Percentiles rank a stretch among this genome's conserved stretches.
Evolutionary conservation across 306 rosid genomes (phyloP).

Genomic region (Sechiopsis laciniata): DNA sequence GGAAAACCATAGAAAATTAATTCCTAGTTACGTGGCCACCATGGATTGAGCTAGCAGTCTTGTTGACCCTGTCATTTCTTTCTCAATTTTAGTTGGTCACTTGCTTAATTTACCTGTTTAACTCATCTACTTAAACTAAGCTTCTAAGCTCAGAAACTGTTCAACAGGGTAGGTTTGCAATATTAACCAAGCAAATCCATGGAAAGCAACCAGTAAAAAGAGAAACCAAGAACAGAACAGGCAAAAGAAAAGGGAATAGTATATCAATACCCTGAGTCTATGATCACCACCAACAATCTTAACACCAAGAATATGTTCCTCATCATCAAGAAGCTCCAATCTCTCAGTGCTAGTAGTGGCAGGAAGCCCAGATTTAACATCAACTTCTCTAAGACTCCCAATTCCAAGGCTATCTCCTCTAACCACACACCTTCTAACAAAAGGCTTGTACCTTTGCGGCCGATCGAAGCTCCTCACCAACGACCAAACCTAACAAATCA

Average conservation of each 20-base stretch:
- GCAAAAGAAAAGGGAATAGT: not conserved
- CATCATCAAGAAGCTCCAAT: slow-evolving; percentile 64
- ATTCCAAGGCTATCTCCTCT: slow-evolving; percentile 52
- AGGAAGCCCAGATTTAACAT: slow-evolving; percentile 77
- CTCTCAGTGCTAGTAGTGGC: slow-evolving; percentile 76
- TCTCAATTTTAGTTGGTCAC: no score
- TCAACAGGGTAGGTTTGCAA: not conserved
- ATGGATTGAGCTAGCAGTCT: no score
- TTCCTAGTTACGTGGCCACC: no score
- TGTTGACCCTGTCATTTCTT: not conserved
- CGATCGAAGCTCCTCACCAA: slow-evolving; percentile 74
- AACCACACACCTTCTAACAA: slow-evolving; percentile 60
- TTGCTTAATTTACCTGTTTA: not conserved
- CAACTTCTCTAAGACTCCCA: slow-evolving; percentile 70
- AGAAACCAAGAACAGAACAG: not conserved
- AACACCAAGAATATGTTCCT: slow-evolving; percentile 62
- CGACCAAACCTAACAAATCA: slow-evolving; percentile 55
- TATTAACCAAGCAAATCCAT: not conserved
- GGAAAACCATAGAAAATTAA: no score
- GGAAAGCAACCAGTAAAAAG: not conserved
- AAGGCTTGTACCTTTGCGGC: slow-evolving; percentile 66
- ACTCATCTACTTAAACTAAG: not conserved
- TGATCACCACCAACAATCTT: slow-evolving; percentile 74
- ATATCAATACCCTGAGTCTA: slow-evolving; percentile 46
- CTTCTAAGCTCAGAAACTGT: not conserved